A percentile compares a stretch with the other conserved stretches of the same genome.
Conservation (phyloP, 495 filamentous ascomycete species). For the Saxophila tyrrhenica region DNA sequence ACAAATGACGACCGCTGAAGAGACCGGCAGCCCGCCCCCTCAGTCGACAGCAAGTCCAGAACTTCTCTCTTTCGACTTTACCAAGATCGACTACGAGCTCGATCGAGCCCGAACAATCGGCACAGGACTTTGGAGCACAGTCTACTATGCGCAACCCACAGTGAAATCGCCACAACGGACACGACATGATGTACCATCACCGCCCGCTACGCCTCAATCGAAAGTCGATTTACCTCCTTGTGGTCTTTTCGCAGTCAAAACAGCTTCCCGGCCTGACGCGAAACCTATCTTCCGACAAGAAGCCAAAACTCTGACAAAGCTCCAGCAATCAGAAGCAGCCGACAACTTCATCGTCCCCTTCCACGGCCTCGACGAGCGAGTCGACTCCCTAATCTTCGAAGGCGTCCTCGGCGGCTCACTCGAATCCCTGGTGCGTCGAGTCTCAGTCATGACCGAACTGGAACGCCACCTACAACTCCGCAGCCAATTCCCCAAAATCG, state of each 20-base stretch:
- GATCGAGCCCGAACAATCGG: slow-evolving; percentile 31
- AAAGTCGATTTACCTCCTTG: slow-evolving; percentile 14
- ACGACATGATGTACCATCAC: slow-evolving; percentile 22
- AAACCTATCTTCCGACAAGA: slow-evolving; percentile 40
- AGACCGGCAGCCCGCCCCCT: background rate
- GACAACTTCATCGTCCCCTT: slow-evolving; percentile 42
- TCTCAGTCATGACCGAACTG: slow-evolving; percentile 17
- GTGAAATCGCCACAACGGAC: background rate
- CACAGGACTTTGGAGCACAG: slow-evolving; percentile 50
- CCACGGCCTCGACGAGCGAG: slow-evolving; percentile 41
- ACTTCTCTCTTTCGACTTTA: slow-evolving; percentile 8
- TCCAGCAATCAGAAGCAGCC: slow-evolving; percentile 30
- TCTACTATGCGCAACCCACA: slow-evolving; percentile 37
- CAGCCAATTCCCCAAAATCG: slow-evolving; percentile 30
- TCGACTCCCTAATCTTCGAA: slow-evolving; percentile 41
- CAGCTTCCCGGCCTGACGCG: slow-evolving; percentile 39
- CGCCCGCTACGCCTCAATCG: slow-evolving; percentile 38
- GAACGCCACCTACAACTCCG: slow-evolving; percentile 17
- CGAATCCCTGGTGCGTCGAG: slow-evolving; percentile 11
- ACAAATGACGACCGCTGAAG: background rate
- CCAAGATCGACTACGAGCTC: slow-evolving; percentile 25
- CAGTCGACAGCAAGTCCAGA: background rate
- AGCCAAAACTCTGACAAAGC: slow-evolving; percentile 40
- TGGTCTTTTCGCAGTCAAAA: slow-evolving; percentile 43
- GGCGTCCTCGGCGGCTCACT: slow-evolving; percentile 39